Conservation (phyloP, 352 stramenopile genomes). For the Phytophthora idaei region DNA sequence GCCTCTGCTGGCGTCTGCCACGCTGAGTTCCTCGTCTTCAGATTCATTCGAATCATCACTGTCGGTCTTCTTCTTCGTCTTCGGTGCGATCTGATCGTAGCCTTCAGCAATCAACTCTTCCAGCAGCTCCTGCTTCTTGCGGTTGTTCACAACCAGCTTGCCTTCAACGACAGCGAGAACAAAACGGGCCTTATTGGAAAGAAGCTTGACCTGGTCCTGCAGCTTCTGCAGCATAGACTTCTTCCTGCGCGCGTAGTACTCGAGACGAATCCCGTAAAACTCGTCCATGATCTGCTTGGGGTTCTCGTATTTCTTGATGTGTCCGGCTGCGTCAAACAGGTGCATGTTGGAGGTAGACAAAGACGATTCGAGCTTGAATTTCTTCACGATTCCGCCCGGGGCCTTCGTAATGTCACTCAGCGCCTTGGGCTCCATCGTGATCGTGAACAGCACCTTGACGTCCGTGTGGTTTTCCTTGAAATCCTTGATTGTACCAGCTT, state of each 20-base stretch:
- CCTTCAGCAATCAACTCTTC: conserved; percentile 84
- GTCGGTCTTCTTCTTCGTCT: conserved; percentile 55
- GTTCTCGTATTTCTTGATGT: conserved; percentile 94
- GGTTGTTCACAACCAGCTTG: conserved; percentile 93
- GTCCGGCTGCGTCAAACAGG: conserved; percentile 90
- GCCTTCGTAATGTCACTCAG: conserved; percentile 74
- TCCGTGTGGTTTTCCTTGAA: conserved; percentile 95
- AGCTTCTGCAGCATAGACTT: conserved; percentile 85
- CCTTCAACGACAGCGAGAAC: conserved; percentile 93
- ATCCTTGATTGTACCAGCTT: conserved; percentile 88
- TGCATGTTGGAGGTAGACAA: conserved; percentile 98
- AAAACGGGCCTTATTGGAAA: conserved; percentile 97
- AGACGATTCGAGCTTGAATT: conserved; percentile 95
- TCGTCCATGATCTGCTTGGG: conserved; percentile 93
- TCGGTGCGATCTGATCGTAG: conserved; percentile 85
- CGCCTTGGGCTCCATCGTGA: conserved; percentile 76
- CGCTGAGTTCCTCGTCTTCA: conserved; percentile 52
- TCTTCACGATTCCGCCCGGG: conserved; percentile 89
- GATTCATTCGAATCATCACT: conserved; percentile 59
- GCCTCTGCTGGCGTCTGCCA: conserved; percentile 48
- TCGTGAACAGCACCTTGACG: conserved; percentile 92
- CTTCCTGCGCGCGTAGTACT: conserved; percentile 95
- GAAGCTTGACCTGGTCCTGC: conserved; percentile 87
- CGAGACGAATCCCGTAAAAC: conserved; percentile 93
- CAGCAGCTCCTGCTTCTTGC: conserved; percentile 94